Percentiles rank a stretch among this genome's conserved stretches.
phyloP scores from a whole-genome alignment of 2,329 filamentous ascomycete genomes.

The Microcyclosporella mali region DNA sequence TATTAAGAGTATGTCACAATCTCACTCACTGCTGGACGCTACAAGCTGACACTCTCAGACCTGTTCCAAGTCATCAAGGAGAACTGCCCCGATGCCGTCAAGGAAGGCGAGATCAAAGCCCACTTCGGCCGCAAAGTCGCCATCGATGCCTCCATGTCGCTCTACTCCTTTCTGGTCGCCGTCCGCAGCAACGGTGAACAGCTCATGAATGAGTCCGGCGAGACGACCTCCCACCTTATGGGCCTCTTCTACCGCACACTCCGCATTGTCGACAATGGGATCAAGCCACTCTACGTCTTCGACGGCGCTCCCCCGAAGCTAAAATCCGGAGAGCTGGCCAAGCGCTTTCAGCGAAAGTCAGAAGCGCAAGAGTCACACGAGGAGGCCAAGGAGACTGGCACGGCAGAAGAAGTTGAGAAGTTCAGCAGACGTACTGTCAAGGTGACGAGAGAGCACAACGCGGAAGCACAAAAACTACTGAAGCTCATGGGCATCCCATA shows the following conservation, averaged over 20 bases:
- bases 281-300: slow-evolving; percentile 97
- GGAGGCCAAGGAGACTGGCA: slow-evolving; percentile 95
- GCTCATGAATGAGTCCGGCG: slow-evolving; percentile 87
- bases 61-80: slow-evolving; percentile 45
- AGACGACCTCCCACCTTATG: slow-evolving; percentile 97
- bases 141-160: slow-evolving; percentile 71
- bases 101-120: slow-evolving; percentile 96
- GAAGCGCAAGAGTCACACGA: slow-evolving; percentile 86
- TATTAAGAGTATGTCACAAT: slow-evolving; percentile 31
- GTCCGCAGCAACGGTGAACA: slow-evolving; percentile 95
- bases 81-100: slow-evolving; percentile 90
- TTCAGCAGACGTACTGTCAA: slow-evolving; percentile 89
- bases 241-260: slow-evolving; percentile 99
- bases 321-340: slow-evolving; percentile 93
- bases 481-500: slow-evolving; percentile 95
- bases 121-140: slow-evolving; percentile 93
- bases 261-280: slow-evolving; percentile 96
- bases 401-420: slow-evolving; percentile 95
- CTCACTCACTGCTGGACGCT: not conserved
- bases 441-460: slow-evolving; percentile 94
- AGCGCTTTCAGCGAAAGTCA: slow-evolving; percentile 89
- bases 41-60: slow-evolving; percentile 22
- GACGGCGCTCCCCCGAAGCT: slow-evolving; percentile 94
- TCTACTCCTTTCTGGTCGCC: slow-evolving; percentile 97
- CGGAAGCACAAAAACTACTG: slow-evolving; percentile 82